Percentiles rank a stretch among this genome's conserved stretches.
Evolutionary conservation across 1,284 basidiomycete genomes (phyloP).

Genomic region (Apiotrichum siamense): DNA sequence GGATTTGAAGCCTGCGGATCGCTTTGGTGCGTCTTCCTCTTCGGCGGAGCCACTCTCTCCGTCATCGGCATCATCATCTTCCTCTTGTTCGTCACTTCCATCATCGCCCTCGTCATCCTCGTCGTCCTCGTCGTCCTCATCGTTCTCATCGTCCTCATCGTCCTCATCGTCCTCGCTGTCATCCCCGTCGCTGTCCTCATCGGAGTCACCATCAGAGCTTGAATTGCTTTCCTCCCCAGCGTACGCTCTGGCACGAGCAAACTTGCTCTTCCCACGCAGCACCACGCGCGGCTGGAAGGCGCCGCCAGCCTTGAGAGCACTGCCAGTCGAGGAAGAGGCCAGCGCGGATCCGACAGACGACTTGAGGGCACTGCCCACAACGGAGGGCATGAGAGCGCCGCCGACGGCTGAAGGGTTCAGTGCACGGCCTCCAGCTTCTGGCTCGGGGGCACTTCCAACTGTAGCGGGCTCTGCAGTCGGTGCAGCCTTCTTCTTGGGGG

Average conservation of each 20-base stretch:
- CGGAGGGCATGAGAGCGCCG: constrained; percentile 1
- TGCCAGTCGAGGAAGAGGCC: constrained; percentile 1
- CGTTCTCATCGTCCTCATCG: constrained; percentile 19
- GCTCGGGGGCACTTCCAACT: background rate
- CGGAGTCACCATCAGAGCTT: constrained; percentile 12
- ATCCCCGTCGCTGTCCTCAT: constrained; percentile 19
- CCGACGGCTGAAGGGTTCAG: too few relatives aligned
- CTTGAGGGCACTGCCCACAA: constrained; percentile 3
- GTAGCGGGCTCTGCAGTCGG: background rate
- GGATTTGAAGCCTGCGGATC: constrained; percentile 64
- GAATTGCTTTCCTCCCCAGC: constrained; percentile 7
- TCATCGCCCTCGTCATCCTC: constrained; percentile 14
- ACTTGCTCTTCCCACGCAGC: constrained; percentile 20
- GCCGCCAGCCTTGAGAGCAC: constrained; percentile 19
- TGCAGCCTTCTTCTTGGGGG: background rate
- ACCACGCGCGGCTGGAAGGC: constrained; percentile 31
- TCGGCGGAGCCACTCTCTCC: too few relatives aligned
- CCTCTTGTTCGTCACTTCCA: constrained; percentile 10
- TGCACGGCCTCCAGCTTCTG: background rate
- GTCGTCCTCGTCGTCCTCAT: constrained; percentile 21
- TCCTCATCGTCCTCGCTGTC: constrained; percentile 14
- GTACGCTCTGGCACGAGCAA: constrained; percentile 13
- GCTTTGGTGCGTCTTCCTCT: constrained; percentile 21
- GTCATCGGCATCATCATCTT: constrained; percentile 20
- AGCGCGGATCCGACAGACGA: background rate